Conservation (phyloP, 768 basidiomycete genomes). For the Lactifluus echinatus region DNA sequence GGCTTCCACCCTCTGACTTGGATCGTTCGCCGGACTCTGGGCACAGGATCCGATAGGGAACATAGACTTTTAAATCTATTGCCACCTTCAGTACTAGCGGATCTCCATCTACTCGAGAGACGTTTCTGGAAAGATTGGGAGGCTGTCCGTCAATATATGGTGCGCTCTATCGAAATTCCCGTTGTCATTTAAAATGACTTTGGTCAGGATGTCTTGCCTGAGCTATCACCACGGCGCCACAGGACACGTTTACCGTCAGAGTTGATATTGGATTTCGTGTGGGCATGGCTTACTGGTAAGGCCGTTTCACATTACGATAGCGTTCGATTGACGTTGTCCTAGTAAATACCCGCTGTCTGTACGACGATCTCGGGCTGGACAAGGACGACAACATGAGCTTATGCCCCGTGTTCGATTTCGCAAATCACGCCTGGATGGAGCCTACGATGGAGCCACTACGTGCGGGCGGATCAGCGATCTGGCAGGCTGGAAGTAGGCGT, state of each 20-base stretch:
- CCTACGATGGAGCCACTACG: constrained; percentile 37
- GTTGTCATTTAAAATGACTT: not conserved
- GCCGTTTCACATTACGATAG: constrained; percentile 7
- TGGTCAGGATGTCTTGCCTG: constrained; percentile 6
- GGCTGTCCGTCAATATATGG: constrained; percentile 34
- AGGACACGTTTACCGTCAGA: constrained; percentile 1
- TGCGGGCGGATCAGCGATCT: constrained; percentile 1
- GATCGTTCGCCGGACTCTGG: constrained; percentile 32
- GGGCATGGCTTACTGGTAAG: constrained; percentile 90
- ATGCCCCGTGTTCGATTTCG: constrained; percentile 86
- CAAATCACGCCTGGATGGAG: constrained; percentile 54
- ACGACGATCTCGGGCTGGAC: constrained; percentile 46
- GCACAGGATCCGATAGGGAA: constrained; percentile 20
- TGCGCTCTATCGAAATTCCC: not conserved
- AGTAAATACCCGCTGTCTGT: constrained; percentile 94
- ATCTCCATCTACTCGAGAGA: constrained; percentile 35
- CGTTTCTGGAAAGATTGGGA: constrained; percentile 56
- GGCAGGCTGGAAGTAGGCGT: not conserved
- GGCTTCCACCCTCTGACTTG: constrained; percentile 77
- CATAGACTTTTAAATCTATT: constrained; percentile 33
- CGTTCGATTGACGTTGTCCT: constrained; percentile 8
- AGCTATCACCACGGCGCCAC: not conserved
- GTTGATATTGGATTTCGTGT: constrained; percentile 47
- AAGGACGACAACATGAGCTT: constrained; percentile 75
- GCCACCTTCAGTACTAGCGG: constrained; percentile 38